A percentile compares a stretch with the other conserved stretches of the same genome.
Evolutionary conservation across 345 rosid genomes (phyloP).

Genomic region (Aurinia saxatilis): DNA sequence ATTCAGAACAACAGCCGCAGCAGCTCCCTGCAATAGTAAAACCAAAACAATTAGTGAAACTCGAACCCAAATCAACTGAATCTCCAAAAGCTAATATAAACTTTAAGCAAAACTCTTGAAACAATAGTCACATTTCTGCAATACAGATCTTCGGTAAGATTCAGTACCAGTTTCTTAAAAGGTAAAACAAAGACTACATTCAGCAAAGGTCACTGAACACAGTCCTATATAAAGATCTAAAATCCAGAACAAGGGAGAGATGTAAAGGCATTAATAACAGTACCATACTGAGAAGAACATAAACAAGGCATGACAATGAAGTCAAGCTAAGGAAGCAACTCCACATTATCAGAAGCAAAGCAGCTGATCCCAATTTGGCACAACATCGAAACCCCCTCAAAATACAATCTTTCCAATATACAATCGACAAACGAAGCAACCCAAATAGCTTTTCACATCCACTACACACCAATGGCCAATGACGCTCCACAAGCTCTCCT

Average conservation of each 20-base stretch:
- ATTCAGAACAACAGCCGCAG: constrained; percentile 72
- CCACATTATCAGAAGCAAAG: constrained; percentile 92
- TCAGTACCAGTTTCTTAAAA: background rate
- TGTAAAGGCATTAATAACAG: background rate
- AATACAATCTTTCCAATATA: constrained; percentile 68
- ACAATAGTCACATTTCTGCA: background rate
- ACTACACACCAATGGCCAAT: constrained; percentile 81
- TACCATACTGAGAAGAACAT: constrained; percentile 84
- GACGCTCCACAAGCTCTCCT: constrained; percentile 56
- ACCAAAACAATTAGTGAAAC: background rate
- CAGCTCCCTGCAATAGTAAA: constrained; percentile 66
- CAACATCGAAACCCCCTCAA: constrained; percentile 65
- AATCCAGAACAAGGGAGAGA: background rate
- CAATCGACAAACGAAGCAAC: constrained; percentile 34
- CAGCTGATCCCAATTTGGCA: constrained; percentile 69
- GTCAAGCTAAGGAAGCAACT: constrained; percentile 95
- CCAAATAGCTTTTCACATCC: constrained; percentile 48
- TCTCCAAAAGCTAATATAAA: constrained; percentile 1
- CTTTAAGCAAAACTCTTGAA: background rate
- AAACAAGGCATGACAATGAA: constrained; percentile 77
- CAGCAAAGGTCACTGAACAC: background rate
- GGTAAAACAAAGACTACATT: too few species aligned
- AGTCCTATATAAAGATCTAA: background rate
- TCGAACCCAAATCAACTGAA: background rate
- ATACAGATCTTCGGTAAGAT: background rate